Evolutionary conservation across 768 basidiomycete genomes (phyloP).

Genomic region (Leccinum broughii): DNA sequence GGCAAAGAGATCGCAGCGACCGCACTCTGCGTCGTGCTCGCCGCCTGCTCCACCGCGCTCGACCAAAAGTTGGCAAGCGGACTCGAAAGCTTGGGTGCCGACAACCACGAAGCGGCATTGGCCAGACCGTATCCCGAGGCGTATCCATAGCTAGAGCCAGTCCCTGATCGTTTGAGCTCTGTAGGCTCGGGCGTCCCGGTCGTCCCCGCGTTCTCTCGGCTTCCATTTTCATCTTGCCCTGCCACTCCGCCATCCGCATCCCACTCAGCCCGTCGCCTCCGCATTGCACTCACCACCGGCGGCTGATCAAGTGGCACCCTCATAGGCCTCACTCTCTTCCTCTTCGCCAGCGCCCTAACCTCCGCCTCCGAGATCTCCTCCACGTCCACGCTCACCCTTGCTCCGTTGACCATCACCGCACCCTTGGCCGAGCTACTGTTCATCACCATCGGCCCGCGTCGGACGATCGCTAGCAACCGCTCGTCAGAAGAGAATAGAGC

Average conservation of each 20-base stretch:
- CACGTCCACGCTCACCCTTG: slow-evolving; percentile 78
- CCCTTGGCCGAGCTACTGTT: slow-evolving; percentile 53
- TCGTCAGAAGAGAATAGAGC: slow-evolving; percentile 76
- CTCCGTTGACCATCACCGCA: slow-evolving; percentile 85
- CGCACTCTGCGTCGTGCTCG: slow-evolving; percentile 72
- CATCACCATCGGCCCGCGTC: slow-evolving; percentile 56
- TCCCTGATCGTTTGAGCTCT: slow-evolving; percentile 14
- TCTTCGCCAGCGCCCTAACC: slow-evolving; percentile 76
- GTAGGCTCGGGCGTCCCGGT: slow-evolving; percentile 25
- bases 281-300: slow-evolving; percentile 71
- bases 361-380: slow-evolving; percentile 88
- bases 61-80: slow-evolving; percentile 71
- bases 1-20: slow-evolving; percentile 73
- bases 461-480: slow-evolving; percentile 69
- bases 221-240: slow-evolving; percentile 9
- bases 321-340: slow-evolving; percentile 82
- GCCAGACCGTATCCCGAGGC: slow-evolving; percentile 7
- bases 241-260: slow-evolving; percentile 47
- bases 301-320: slow-evolving; percentile 94
- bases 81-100: slow-evolving; percentile 66
- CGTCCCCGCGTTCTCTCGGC: slow-evolving; percentile 14
- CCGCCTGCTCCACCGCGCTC: slow-evolving; percentile 74
- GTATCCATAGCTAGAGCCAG: neutral
- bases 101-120: slow-evolving; percentile 45
- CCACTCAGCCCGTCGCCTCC: slow-evolving; percentile 73